phyloP scores from a whole-genome alignment of 1,139 yeast genomes.

The Geotrichum aggregatum region DNA sequence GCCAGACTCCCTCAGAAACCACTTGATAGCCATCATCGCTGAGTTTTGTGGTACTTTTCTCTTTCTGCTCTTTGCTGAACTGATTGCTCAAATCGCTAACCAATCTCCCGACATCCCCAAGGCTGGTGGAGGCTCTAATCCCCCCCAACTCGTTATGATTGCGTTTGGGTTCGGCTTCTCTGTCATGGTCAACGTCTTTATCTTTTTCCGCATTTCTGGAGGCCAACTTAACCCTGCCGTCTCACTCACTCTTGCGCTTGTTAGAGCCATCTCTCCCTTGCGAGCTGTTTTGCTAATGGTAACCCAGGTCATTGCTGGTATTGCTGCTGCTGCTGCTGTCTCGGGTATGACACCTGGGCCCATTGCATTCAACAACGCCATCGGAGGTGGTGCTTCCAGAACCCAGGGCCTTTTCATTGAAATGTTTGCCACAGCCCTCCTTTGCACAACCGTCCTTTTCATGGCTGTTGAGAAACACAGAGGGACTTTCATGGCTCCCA shows the following conservation, averaged over 20 bases:
- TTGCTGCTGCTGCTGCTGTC: conserved; percentile 92
- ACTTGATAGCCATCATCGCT: conserved; percentile 51
- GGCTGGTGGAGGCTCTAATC: conserved; percentile 51
- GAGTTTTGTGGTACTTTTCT: conserved; percentile 85
- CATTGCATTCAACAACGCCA: conserved; percentile 63
- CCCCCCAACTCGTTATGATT: conserved; percentile 70
- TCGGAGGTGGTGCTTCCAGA: conserved; percentile 70
- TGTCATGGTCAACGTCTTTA: conserved; percentile 69
- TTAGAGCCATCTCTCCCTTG: conserved; percentile 68
- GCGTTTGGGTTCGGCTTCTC: conserved; percentile 85
- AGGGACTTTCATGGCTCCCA: conserved; percentile 76
- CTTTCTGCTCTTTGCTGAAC: conserved; percentile 76
- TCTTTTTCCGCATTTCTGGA: conserved; percentile 78
- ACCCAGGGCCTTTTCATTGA: conserved; percentile 78
- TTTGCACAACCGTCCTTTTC: conserved; percentile 73
- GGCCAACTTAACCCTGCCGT: conserved; percentile 92
- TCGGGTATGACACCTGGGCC: conserved; percentile 83
- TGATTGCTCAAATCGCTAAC: conserved; percentile 83
- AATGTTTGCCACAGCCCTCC: conserved; percentile 65
- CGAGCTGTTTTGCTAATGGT: conserved; percentile 64
- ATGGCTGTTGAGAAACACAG: conserved; percentile 80
- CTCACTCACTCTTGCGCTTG: conserved; percentile 63
- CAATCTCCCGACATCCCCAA: conserved; percentile 49
- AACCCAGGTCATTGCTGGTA: conserved; percentile 76
- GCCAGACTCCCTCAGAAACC: conserved; percentile 48